A percentile compares a stretch with the other conserved stretches of the same genome.
Evolutionary conservation across 345 rosid species (phyloP).

Genomic region (Salix purpurea): DNA sequence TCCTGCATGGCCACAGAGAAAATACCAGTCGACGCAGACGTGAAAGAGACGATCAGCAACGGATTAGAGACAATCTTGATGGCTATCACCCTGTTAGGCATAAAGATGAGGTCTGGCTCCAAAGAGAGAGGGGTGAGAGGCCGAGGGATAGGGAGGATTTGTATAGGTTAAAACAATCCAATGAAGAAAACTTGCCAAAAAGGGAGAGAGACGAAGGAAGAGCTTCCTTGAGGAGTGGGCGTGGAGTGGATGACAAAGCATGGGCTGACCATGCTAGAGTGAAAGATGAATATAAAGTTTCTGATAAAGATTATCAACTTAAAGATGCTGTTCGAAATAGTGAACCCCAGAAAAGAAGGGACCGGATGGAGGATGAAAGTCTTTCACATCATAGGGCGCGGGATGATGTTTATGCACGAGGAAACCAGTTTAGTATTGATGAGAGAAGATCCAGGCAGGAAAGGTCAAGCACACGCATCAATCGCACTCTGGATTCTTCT

Average conservation of each 20-base stretch:
- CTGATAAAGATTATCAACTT: conserved; percentile 59
- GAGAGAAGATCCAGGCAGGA: conserved; percentile 77
- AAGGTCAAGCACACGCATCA: conserved; percentile 51
- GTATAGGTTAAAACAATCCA: conserved; percentile 47
- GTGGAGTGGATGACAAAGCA: conserved; percentile 69
- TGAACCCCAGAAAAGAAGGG: conserved; percentile 72
- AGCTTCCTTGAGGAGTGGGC: conserved; percentile 47
- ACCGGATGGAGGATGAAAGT: conserved; percentile 57
- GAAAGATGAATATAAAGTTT: conserved; percentile 59
- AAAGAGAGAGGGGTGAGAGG: conserved; percentile 71
- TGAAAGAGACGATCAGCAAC: conserved; percentile 79
- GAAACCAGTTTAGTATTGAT: conserved; percentile 42
- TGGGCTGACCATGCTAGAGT: conserved; percentile 47
- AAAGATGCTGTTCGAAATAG: conserved; percentile 57
- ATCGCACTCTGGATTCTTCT: conserved; percentile 42
- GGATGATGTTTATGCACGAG: conserved; percentile 54
- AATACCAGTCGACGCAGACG: conserved; percentile 55
- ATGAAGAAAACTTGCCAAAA: conserved; percentile 53
- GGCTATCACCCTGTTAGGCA: conserved; percentile 67
- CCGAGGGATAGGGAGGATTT: conserved; percentile 67
- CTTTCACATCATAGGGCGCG: conserved; percentile 54
- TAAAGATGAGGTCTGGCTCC: conserved; percentile 64
- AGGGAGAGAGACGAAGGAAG: conserved; percentile 73
- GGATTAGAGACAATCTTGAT: conserved; percentile 66
- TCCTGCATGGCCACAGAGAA: conserved; percentile 58